Evolutionary conservation across 2,329 filamentous ascomycete genomes (phyloP).

Genomic region (Penicillium verrucosum): DNA sequence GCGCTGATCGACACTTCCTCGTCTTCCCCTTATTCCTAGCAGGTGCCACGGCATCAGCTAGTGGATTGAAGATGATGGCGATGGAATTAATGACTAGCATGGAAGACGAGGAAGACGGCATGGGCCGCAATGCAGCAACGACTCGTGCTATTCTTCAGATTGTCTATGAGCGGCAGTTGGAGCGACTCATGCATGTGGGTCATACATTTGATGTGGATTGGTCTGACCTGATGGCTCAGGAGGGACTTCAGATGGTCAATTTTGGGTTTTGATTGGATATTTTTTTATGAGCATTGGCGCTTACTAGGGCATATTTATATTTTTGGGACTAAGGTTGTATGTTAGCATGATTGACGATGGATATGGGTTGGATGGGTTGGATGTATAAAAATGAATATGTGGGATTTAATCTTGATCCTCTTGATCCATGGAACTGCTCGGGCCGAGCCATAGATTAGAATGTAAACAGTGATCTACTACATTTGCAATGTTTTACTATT

Average conservation of each 20-base stretch:
- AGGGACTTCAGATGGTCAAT: slow-evolving; percentile 50
- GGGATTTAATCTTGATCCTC: not conserved
- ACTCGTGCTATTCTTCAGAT: slow-evolving; percentile 46
- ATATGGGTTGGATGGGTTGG: slow-evolving; percentile 6
- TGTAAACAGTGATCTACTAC: not conserved
- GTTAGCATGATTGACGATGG: slow-evolving; percentile 17
- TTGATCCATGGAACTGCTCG: not conserved
- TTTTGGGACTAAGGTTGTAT: slow-evolving; percentile 6
- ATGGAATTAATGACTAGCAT: slow-evolving; percentile 50
- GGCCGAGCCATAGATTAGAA: slow-evolving; percentile 1
- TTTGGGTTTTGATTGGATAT: slow-evolving; percentile 44
- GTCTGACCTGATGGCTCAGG: slow-evolving; percentile 47
- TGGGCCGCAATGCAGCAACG: slow-evolving; percentile 48
- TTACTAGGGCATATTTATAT: slow-evolving; percentile 1
- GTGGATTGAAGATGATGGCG: slow-evolving; percentile 45
- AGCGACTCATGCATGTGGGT: slow-evolving; percentile 39
- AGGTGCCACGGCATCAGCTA: slow-evolving; percentile 43
- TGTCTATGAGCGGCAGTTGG: slow-evolving; percentile 50
- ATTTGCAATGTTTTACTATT: too few species aligned
- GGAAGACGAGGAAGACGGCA: slow-evolving; percentile 43
- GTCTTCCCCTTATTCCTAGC: slow-evolving; percentile 56
- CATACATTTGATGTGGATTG: slow-evolving; percentile 50
- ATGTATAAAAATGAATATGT: slow-evolving; percentile 21
- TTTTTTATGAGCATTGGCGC: slow-evolving; percentile 7
- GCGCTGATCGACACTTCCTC: slow-evolving; percentile 45